Evolutionary conservation across 768 basidiomycete species (phyloP), one percentile per base, ranked within the genome.

Genomic region (Trichaptum fuscoviolaceum): DNA sequence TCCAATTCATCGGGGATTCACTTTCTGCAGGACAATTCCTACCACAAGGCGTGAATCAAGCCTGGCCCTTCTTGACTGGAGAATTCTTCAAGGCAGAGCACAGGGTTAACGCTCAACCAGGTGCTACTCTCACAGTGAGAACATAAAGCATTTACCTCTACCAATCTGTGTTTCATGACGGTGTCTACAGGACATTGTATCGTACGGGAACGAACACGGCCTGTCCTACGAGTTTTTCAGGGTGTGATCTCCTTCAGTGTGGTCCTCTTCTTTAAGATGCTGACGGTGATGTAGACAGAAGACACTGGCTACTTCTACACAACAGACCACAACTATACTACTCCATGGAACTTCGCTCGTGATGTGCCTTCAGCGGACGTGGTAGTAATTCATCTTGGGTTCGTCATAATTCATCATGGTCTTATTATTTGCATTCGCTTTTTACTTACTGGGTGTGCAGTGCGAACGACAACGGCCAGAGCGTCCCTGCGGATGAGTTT

Each of bases 1-100:
- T 87, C 67, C 84, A 85, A 68, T 85, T 85, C 70, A 84, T 87
- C 58, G 85, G 86, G 0, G 85, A 87, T 70, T 85, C 85, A 1
- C 72, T 85, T 7, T 85, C 85, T 18, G 82, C 85, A 58, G 86
- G 85, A 2, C 83, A 86, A 79, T 86, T 76, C 67, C 76, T 85
- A 6, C 79, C 80, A 5, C 70, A 79, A 65, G 85, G 85, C 20
- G 84, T 87, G 20, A 77, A 85, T 69, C 83, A 84, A 71, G 84
- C 84, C 1, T 87, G 85, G 85, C 81, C 83, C 0, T 84, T 84
- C 75, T 72, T 85, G 20, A 79, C 80, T 1, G 80, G 82, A 2
- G 83, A 85, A 65, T 67, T 71, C 42, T 85, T 83, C 77, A 83
- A 82, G 67, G 83, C 83, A 0, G 85, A 87, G 68, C 81, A 84